Conservation (phyloP, 2,329 filamentous ascomycete genomes). For the Alternaria dauci region DNA sequence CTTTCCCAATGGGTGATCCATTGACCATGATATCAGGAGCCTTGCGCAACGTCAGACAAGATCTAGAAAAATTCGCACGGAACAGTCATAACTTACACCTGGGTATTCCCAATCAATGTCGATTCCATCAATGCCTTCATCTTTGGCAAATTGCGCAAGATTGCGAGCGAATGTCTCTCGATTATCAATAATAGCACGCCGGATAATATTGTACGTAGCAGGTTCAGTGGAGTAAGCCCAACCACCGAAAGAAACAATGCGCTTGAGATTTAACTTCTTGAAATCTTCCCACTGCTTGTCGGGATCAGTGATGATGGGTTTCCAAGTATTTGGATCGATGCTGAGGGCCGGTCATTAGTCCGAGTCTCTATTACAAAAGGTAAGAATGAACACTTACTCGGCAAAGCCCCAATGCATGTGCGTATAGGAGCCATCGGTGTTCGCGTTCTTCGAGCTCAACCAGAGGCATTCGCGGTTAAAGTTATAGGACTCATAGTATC, state of each 20-base stretch:
- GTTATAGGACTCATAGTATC: slow-evolving; percentile 23
- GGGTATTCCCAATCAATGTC: slow-evolving; percentile 61
- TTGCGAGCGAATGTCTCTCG: slow-evolving; percentile 40
- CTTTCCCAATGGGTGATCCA: neutral
- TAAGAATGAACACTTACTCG: neutral
- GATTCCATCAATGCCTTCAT: slow-evolving; percentile 42
- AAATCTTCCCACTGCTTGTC: slow-evolving; percentile 49
- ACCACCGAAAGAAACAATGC: slow-evolving; percentile 56
- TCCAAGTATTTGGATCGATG: slow-evolving; percentile 21
- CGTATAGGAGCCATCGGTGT: slow-evolving; percentile 15
- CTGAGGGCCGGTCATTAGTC: too few relatives aligned
- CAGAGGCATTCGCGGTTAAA: slow-evolving; percentile 12
- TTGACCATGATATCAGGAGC: slow-evolving; percentile 33
- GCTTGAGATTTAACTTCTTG: slow-evolving; percentile 35
- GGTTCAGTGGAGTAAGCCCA: slow-evolving; percentile 55
- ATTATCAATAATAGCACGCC: slow-evolving; percentile 50
- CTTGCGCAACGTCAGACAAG: neutral
- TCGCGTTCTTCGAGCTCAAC: slow-evolving; percentile 11
- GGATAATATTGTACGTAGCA: slow-evolving; percentile 52
- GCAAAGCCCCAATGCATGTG: slow-evolving; percentile 19
- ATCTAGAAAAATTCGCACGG: too few relatives aligned
- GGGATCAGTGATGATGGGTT: slow-evolving; percentile 23
- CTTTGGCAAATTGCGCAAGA: slow-evolving; percentile 32
- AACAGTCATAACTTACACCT: slow-evolving; percentile 1
- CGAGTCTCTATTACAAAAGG: too few relatives aligned